These are phyloP conservation scores for Phialophora expanda DNA, from an alignment of 2,329 filamentous ascomycete genomes.

Conservation along the genomic window DNA sequence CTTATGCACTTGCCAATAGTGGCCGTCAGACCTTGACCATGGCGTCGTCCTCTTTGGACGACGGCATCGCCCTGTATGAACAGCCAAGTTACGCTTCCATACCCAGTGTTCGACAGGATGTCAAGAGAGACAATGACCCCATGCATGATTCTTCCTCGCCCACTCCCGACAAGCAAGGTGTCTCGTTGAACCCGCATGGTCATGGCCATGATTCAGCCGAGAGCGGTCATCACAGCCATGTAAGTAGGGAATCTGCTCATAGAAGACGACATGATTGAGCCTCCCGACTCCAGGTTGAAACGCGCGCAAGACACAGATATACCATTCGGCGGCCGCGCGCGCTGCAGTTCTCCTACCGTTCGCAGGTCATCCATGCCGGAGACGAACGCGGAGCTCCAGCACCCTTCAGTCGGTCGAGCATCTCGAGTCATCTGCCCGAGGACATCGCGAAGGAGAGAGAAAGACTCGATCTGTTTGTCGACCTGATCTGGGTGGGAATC, in stretches of 20 bases:
- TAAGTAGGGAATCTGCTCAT: background rate
- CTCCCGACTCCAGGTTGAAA: background rate
- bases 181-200: background rate
- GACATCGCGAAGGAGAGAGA: conserved; percentile 21
- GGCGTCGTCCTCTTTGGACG: background rate
- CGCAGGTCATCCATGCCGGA: conserved; percentile 9
- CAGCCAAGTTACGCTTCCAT: background rate
- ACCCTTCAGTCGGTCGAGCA: conserved; percentile 1
- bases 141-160: background rate
- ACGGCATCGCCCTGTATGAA: conserved; percentile 7
- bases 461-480: conserved; percentile 58
- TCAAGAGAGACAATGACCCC: background rate
- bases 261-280: background rate
- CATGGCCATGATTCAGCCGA: conserved; percentile 3
- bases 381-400: conserved; percentile 7
- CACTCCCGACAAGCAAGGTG: conserved; percentile 2
- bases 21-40: conserved; percentile 3
- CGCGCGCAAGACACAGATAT: conserved; percentile 13
- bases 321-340: conserved; percentile 15
- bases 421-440: conserved; percentile 18
- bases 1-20: background rate
- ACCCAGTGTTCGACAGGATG: background rate
- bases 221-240: background rate
- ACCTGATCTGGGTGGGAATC: conserved; percentile 50
- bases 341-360: conserved; percentile 16